A percentile compares a stretch with the other conserved stretches of the same genome.
Conservation (phyloP, 2,329 filamentous ascomycete species). For the Diaporthe batatas region DNA sequence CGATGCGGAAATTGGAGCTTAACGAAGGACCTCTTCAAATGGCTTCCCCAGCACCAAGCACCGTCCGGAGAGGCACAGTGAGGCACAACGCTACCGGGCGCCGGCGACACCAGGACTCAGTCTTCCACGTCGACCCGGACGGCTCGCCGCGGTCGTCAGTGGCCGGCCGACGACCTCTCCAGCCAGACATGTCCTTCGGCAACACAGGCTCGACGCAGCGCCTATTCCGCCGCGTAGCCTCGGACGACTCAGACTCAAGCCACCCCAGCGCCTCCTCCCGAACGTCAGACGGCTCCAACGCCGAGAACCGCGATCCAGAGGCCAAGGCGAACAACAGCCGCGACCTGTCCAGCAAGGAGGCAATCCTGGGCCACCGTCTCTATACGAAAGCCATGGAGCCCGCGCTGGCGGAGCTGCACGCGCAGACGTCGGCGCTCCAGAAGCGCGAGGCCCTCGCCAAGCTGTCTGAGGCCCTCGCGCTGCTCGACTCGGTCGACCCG, state of each 20-base stretch:
- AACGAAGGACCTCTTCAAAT: constrained; percentile 72
- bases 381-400: constrained; percentile 88
- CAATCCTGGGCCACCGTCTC: constrained; percentile 81
- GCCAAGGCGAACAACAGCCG: constrained; percentile 50
- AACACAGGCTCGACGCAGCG: constrained; percentile 93
- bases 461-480: constrained; percentile 87
- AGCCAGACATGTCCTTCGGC: constrained; percentile 91
- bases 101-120: constrained; percentile 42
- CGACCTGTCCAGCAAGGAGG: constrained; percentile 82
- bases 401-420: constrained; percentile 85
- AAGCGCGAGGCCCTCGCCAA: constrained; percentile 88
- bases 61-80: constrained; percentile 72
- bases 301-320: constrained; percentile 73
- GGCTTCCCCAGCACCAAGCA: constrained; percentile 65
- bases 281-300: constrained; percentile 56
- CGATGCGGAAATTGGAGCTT: constrained; percentile 70
- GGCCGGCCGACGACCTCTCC: constrained; percentile 80
- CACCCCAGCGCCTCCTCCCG: constrained; percentile 52
- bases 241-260: constrained; percentile 70
- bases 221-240: constrained; percentile 87
- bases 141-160: constrained; percentile 59
- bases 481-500: constrained; percentile 87
- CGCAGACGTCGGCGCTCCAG: constrained; percentile 75
- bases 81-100: constrained; percentile 60
- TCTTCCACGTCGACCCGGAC: constrained; percentile 50